Base-by-base conservation (phyloP, 78 protist species). In the Dictyostelium firmibasis region DNA sequence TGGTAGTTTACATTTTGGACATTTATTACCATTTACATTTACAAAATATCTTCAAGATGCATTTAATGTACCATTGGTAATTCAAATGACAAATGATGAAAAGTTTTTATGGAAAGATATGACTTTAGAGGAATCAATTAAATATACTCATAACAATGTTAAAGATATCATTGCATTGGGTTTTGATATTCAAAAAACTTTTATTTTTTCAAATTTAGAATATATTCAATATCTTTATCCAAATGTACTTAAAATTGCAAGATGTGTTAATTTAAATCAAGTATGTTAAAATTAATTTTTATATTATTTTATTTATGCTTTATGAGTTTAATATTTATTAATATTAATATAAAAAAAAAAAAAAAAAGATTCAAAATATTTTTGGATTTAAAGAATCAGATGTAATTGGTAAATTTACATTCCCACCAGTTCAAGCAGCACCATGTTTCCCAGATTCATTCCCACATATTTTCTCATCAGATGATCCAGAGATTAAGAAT, bases 21-120 rank as follows among this genome's bases (percentile, higher is more conserved):
- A 99, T 70, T 67, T 99, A 23, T 76, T 99, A 20, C 99, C 99
- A 23, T 99, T 99, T 89, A 20, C 97, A 79, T 97, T 99, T 96
- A 98, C 99, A 3, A 98, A 99, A 97, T 94, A 94, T 79, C 97
- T 98, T 78, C 99, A 99, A 69, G 99, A 98, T 9, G 98, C 93
- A 23, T 99, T 99, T 86, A 82, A 97, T 50, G 98, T 98, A 41
- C 99, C 99, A n/a, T 96, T 99, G 20, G 99, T 99, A 20, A 96
- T 99, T 82, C 99, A 99, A 84, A 79, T 99, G 97, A 99, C 99
- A 27, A 99, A 99, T 83, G 99, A 99, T 83, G 99, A 99, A 77
- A 99, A 99, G 86, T 99, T 92, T 62, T 84, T 99, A 43, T 97
- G 96, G 97, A 98, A 97, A 91, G 92, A 97, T 93, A 77, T 98